Conservation (phyloP, 2,329 filamentous ascomycete genomes). For the Botrytis hyacinthi region DNA sequence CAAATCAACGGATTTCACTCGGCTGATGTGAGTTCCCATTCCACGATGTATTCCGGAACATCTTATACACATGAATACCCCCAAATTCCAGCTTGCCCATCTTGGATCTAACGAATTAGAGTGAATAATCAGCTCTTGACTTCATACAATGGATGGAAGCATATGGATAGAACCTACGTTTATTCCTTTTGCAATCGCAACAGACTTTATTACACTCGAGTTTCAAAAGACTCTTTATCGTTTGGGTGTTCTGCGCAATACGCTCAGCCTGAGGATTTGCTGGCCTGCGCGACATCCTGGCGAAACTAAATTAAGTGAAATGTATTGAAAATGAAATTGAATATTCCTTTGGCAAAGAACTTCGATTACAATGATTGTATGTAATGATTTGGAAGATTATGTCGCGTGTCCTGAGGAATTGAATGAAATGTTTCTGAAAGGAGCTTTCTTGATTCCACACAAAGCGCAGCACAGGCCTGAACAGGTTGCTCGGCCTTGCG, state of each 20-base stretch:
- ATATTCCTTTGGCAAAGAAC: background rate
- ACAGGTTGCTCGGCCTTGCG: conserved; percentile 6
- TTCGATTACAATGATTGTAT: conserved; percentile 1
- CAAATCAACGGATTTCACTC: conserved; percentile 96
- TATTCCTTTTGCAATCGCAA: conserved; percentile 98
- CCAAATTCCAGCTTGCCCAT: conserved; percentile 99
- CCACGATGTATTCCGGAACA: conserved; percentile 98
- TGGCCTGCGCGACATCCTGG: conserved; percentile 77
- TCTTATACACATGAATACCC: conserved; percentile 95
- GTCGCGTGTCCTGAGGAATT: conserved; percentile 4
- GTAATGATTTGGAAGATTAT: conserved; percentile 5
- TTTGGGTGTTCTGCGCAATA: conserved; percentile 88
- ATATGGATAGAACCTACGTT: conserved; percentile 61
- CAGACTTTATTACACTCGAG: conserved; percentile 94
- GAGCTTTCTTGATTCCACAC: conserved; percentile 6
- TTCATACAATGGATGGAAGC: background rate
- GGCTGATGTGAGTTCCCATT: conserved; percentile 98
- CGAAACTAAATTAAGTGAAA: background rate
- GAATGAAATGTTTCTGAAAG: conserved; percentile 6
- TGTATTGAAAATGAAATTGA: background rate
- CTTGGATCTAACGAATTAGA: conserved; percentile 67
- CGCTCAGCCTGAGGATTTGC: conserved; percentile 79
- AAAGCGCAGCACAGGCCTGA: conserved; percentile 16
- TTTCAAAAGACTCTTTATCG: conserved; percentile 92
- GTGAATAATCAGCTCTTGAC: background rate